Conservation (phyloP, 1,284 basidiomycete species). For the Mycosarcoma mackinlayi region DNA sequence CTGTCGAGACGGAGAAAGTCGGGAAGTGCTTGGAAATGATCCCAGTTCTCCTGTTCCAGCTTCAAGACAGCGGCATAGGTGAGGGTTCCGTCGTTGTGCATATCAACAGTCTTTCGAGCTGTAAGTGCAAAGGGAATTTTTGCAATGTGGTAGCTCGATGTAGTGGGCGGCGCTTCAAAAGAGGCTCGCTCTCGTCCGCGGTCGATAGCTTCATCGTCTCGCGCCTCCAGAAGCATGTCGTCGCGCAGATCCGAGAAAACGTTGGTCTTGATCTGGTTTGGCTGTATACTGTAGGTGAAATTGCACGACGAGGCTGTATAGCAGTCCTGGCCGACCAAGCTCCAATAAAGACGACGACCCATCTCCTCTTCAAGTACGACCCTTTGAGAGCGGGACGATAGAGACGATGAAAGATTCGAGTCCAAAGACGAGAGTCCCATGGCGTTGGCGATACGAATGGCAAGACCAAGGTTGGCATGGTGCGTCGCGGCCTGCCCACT, state of each 20-base stretch:
- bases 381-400: not conserved
- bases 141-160: conserved; percentile 7
- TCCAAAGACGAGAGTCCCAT: conserved; percentile 4
- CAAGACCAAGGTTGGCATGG: conserved; percentile 1
- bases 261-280: not conserved
- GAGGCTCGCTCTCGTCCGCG: too few relatives aligned
- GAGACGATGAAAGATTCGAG: not conserved
- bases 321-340: conserved; percentile 3
- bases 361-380: not conserved
- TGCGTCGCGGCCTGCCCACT: conserved; percentile 1
- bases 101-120: not conserved
- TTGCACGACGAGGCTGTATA: conserved; percentile 6
- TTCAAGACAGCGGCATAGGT: not conserved
- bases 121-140: conserved; percentile 5
- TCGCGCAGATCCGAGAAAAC: conserved; percentile 6
- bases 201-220: too few relatives aligned
- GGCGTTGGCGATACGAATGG: conserved; percentile 5
- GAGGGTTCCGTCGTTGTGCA: conserved; percentile 6
- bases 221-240: not conserved
- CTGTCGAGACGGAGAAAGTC: conserved; percentile 8
- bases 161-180: not conserved
- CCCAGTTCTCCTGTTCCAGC: conserved; percentile 5
- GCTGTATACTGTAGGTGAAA: conserved; percentile 7
- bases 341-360: conserved; percentile 2
- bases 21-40: not conserved